A percentile compares a stretch with the other conserved stretches of the same genome.
Conservation (phyloP, 2,329 filamentous ascomycete genomes). For the Trichoderma aggressivum region DNA sequence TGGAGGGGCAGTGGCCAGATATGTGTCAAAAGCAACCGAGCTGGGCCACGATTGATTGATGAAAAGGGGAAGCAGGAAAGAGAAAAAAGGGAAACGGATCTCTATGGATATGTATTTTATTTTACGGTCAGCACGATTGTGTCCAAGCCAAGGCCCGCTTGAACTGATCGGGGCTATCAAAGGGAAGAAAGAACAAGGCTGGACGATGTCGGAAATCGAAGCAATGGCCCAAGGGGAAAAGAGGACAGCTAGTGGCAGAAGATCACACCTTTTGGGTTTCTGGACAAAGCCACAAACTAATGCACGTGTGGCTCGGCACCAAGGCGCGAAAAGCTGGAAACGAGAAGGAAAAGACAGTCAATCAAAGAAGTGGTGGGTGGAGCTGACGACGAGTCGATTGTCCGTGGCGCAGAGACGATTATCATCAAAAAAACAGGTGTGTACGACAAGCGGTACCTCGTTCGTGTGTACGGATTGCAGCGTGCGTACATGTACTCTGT, state of each 20-base stretch:
- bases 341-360: slow-evolving; percentile 3
- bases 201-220: neutral
- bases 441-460: neutral
- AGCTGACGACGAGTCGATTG: slow-evolving; percentile 11
- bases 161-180: neutral
- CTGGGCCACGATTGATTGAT: neutral
- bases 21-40: neutral
- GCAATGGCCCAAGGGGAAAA: neutral
- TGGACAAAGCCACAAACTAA: slow-evolving; percentile 15
- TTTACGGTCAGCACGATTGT: neutral
- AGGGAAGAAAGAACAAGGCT: slow-evolving; percentile 9
- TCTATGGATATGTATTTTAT: slow-evolving; percentile 1
- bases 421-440: neutral
- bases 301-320: slow-evolving; percentile 19
- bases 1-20: slow-evolving; percentile 17
- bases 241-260: slow-evolving; percentile 14
- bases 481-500: neutral
- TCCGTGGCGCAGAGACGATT: slow-evolving; percentile 9
- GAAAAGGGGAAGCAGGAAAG: neutral
- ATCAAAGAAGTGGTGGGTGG: slow-evolving; percentile 10
- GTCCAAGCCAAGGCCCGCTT: neutral
- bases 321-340: slow-evolving; percentile 2
- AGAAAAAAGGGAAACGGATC: neutral
- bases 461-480: neutral
- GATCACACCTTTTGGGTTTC: neutral